Evolutionary conservation across 768 basidiomycete genomes (phyloP), one percentile per base, ranked within the genome.

Genomic region (Lactarius vividus): DNA sequence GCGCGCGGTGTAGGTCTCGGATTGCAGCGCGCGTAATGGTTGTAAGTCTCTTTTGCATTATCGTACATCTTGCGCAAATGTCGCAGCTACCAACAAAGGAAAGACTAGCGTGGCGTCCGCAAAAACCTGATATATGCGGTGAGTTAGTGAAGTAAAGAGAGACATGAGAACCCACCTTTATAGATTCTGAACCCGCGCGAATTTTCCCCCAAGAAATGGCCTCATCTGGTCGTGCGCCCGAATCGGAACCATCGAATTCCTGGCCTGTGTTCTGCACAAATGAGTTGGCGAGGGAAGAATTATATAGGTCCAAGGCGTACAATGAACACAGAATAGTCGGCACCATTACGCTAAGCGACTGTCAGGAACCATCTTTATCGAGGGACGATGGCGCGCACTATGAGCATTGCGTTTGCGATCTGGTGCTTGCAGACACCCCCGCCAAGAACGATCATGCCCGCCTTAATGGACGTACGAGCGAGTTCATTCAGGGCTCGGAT

Each of bases 121-220:
- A 71, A 87, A 96, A 7, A 96, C 91, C 82, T 83, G 44, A 0
- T 20, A 18, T 16, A 39, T 55, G 37, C 54, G 6, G 33, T 59
- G 52, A 54, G 28, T 52, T 10, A 55, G 13, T 23, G 13, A 26
- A 10, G n/a, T 1, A 29, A 20, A 28, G 18, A 10, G 31, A 31
- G 23, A 26, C 3, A 20, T 23, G 15, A 20, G 20, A 29, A 33
- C 60, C 20, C 69, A 91, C 94, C 82, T 96, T 94, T 7, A 94
- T 87, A 9, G 91, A 82, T 74, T 93, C 88, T 5, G 92, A 82
- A 10, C 88, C 88, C 15, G 90, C 88, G 40, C 94, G 85, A 68
- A 98, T 98, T 80, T 99, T 99, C 1, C 97, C 97, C 97, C 97
- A 99, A 3, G 92, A 95, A 29, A 99, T 87, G 1, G 97, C 97